A percentile compares a stretch with the other conserved stretches of the same genome.
Evolutionary conservation across 2,329 filamentous ascomycete species (phyloP).

Genomic region (Penicillium nordicum): DNA sequence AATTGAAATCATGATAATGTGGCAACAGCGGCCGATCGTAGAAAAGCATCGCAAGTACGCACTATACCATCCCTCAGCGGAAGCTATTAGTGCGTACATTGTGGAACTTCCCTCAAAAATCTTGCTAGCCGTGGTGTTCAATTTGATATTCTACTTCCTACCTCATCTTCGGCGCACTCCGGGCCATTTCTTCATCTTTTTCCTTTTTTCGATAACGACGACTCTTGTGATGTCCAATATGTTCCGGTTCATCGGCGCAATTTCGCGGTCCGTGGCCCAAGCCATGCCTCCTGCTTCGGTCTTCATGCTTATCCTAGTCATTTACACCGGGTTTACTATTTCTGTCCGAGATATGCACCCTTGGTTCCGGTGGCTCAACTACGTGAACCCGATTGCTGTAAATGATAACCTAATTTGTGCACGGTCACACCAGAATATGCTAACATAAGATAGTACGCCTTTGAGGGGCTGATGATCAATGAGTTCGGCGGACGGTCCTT

Average conservation of each 20-base stretch:
- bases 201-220: conserved; percentile 69
- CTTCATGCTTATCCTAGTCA: conserved; percentile 42
- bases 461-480: conserved; percentile 79
- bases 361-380: conserved; percentile 83
- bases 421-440: background rate
- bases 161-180: conserved; percentile 71
- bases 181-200: conserved; percentile 79
- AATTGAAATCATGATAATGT: conserved; percentile 78
- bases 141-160: conserved; percentile 81
- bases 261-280: conserved; percentile 64
- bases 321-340: conserved; percentile 51
- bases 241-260: conserved; percentile 73
- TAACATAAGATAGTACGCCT: conserved; percentile 56
- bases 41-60: conserved; percentile 86
- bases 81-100: conserved; percentile 80
- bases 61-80: conserved; percentile 85
- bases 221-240: conserved; percentile 80
- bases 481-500: conserved; percentile 69
- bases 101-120: conserved; percentile 81
- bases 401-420: conserved; percentile 2
- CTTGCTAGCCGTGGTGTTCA: conserved; percentile 68
- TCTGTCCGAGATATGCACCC: conserved; percentile 62
- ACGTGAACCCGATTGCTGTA: conserved; percentile 67
- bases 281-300: conserved; percentile 56
- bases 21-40: conserved; percentile 84